Evolutionary conservation across 106 monocot species (phyloP).

Genomic region (Dendrobium catenatum): DNA sequence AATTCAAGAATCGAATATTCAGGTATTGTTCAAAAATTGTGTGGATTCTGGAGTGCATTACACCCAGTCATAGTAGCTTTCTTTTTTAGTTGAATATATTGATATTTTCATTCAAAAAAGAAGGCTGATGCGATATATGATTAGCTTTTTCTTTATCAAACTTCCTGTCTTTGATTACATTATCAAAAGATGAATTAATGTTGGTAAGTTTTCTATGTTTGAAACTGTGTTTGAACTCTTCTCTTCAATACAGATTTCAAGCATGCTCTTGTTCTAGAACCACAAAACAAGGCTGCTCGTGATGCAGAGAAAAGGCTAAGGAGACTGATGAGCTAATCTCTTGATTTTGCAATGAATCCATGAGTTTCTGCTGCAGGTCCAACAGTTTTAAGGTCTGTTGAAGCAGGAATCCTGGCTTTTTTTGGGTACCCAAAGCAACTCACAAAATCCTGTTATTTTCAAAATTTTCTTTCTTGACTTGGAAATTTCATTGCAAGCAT

Average conservation of each 20-base stretch:
- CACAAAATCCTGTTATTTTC: background rate
- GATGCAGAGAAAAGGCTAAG: conserved; percentile 70
- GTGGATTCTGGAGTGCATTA: background rate
- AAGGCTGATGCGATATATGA: background rate
- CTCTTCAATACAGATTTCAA: conserved; percentile 59
- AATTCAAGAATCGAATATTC: background rate
- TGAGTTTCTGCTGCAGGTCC: background rate
- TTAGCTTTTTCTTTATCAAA: background rate
- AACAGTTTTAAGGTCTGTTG: background rate
- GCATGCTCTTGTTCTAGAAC: conserved; percentile 84
- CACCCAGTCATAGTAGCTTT: background rate
- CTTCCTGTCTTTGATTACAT: background rate
- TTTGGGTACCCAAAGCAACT: background rate
- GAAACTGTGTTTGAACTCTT: background rate
- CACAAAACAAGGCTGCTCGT: conserved; percentile 80
- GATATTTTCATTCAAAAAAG: too few relatives aligned
- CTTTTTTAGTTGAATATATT: background rate
- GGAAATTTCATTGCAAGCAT: background rate
- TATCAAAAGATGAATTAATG: too few relatives aligned
- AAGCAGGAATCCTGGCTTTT: background rate
- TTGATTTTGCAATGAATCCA: background rate
- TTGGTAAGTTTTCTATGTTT: background rate
- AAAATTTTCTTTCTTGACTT: background rate
- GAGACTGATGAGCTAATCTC: conserved; percentile 44
- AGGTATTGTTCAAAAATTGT: too few relatives aligned